Base-by-base conservation (phyloP, 2,329 filamentous ascomycete species). In the Alternaria sp. region DNA sequence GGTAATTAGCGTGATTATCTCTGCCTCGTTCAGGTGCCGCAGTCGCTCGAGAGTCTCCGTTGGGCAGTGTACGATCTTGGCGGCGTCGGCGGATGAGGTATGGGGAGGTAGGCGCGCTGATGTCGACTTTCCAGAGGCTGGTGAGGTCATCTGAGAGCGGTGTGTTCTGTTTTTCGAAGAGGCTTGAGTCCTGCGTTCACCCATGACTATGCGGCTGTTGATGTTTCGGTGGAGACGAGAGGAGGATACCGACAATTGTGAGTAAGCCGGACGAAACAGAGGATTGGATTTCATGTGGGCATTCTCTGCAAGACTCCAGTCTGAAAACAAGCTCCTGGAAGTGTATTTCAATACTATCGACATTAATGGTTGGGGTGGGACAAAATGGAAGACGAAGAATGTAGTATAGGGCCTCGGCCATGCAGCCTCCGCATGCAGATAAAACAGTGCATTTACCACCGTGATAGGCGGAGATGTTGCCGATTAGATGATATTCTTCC, bases 1-100 rank as follows among this genome's bases (percentile, higher is more conserved):
- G 1, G 81, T 82, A 68, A 83, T 80, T 17, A 83, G 75, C 0
- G 81, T 74, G 41, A 83, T 75, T 8, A 76, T 61, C 36, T 79
- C 75, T 5, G 77, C 73, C 51, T 75, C 72, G 28, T 78, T 67
- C 8, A 81, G 72, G 17, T 65, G 68, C 41, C 72, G 72, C 40
- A 81, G 40, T 46, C 71, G 65, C 29, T 36, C 48, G 2, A 77
- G 62, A 6, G 58, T 67, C 2, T 62, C 56, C 0, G 68, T 36
- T 17, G 74, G 69, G 48, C 71, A 72, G 49, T 69, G 71, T 24
- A 74, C 55, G 42, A 74, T 46, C 9, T 58, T 63, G 13, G 70
- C 66, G 50, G 65, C 58, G 34, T 64, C 61, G 28, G 61, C 51
- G 14, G 63, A 62, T 23, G 67, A 58, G 29, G 23, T 14, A 2